phyloP scores from a whole-genome alignment of 371 early-diverging fungal genomes.

The Mortierella sp. region DNA sequence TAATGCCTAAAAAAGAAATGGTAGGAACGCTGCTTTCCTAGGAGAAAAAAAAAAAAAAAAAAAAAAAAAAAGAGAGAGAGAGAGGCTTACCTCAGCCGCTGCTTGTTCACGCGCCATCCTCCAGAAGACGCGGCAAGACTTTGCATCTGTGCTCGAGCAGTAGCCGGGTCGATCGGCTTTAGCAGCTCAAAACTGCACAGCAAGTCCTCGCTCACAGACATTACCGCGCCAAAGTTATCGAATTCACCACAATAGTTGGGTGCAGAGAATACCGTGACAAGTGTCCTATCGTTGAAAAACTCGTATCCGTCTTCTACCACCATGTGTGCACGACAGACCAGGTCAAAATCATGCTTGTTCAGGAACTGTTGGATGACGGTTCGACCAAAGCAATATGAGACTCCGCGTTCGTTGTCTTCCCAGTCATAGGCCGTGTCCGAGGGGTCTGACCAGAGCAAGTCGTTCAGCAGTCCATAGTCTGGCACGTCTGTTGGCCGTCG shows the following conservation, averaged over 20 bases:
- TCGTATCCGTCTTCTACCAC: slow-evolving; percentile 99
- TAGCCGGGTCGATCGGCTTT: slow-evolving; percentile 53
- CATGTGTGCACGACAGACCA: slow-evolving; percentile 98
- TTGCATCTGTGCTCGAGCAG: slow-evolving; percentile 47
- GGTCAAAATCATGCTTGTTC: slow-evolving; percentile 90
- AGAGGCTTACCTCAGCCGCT: slow-evolving; percentile 35
- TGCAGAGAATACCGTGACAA: slow-evolving; percentile 99
- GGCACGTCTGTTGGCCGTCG: slow-evolving; percentile 97
- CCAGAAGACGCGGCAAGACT: slow-evolving; percentile 48
- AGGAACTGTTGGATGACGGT: slow-evolving; percentile 92
- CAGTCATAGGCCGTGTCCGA: slow-evolving; percentile 84
- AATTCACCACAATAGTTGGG: slow-evolving; percentile 99
- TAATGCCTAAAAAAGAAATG: too few species aligned
- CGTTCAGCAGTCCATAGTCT: slow-evolving; percentile 90
- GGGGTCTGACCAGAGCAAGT: slow-evolving; percentile 95
- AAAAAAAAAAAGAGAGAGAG: neutral
- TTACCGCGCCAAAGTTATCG: slow-evolving; percentile 96
- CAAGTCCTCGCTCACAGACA: slow-evolving; percentile 94
- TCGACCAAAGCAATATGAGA: slow-evolving; percentile 95
- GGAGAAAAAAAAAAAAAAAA: neutral
- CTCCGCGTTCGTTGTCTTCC: slow-evolving; percentile 99
- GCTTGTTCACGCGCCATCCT: slow-evolving; percentile 53
- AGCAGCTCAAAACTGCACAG: slow-evolving; percentile 73
- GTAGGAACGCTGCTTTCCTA: too few species aligned
- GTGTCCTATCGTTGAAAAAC: slow-evolving; percentile 94